A percentile compares a stretch with the other conserved stretches of the same genome.
Evolutionary conservation across 1,284 basidiomycete genomes (phyloP).

Genomic region (Trametes polyzona): DNA sequence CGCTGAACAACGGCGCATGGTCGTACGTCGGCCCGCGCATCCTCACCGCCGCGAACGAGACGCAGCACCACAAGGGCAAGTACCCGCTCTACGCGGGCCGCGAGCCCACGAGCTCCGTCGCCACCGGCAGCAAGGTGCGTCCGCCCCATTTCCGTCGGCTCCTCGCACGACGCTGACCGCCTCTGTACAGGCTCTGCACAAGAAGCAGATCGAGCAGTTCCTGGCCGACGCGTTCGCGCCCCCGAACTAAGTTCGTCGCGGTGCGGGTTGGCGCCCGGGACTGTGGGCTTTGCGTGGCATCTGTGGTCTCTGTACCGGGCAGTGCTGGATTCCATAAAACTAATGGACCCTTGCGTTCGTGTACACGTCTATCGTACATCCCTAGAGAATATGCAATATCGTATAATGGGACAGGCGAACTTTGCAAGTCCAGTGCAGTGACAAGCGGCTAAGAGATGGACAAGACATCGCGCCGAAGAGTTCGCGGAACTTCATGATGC

Average conservation of each 20-base stretch:
- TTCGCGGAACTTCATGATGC: no score
- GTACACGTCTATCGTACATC: no score
- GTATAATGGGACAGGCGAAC: no score
- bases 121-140: conserved; percentile 82
- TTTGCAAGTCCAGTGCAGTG: no score
- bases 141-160: background rate
- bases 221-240: conserved; percentile 57
- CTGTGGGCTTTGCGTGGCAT: no score
- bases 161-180: background rate
- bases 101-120: conserved; percentile 87
- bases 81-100: conserved; percentile 87
- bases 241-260: background rate
- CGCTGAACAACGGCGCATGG: conserved; percentile 94
- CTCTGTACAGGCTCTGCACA: conserved; percentile 61
- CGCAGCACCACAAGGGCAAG: conserved; percentile 89
- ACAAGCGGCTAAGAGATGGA: no score
- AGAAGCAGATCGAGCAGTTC: conserved; percentile 84
- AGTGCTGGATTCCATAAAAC: no score
- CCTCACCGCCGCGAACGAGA: conserved; percentile 81
- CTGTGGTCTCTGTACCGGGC: no score
- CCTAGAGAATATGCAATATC: no score
- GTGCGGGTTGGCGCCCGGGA: no score
- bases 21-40: conserved; percentile 91
- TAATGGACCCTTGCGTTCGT: no score
- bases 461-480: no score